Base-by-base conservation (phyloP, 192 early-diverging fungal species). In the Linnemannia zychae region DNA sequence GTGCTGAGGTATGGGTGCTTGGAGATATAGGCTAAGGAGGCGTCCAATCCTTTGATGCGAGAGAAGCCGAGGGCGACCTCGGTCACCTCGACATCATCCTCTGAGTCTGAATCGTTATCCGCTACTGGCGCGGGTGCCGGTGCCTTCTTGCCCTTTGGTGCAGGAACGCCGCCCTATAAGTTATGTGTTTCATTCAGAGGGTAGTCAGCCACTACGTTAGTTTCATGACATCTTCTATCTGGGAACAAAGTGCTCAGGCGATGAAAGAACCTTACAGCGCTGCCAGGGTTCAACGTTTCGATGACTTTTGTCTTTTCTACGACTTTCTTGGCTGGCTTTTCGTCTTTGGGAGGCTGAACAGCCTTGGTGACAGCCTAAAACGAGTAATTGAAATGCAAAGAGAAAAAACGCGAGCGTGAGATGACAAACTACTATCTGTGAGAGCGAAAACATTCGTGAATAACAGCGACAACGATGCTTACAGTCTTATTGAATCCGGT, bases 1-100 rank as follows among this genome's bases (percentile, higher is more conserved):
- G 88, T 90, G 36, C 95, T 92, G 12, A 99, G 87, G 16, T 92
- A 86, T 24, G 94, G 91, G 79, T 97, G 89, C 44, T 93, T 90
- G 72, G 83, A 87, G 47, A 99, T 93, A 69, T 91, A 96, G 47
- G 90, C 86, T 73, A 91, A 87, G 12, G 92, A 91, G 20, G 90
- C 86, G n/a, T 91, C 89, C 76, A 95, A 92, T 37, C 87, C 90
- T 49, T 82, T 89, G n/a, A 94, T 74, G 31, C 80, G 88, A 17
- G 94, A 89, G 76, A 94, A 96, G n/a, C 86, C 88, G 20, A 89
- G 80, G 16, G 84, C 92, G 24, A 90, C 80, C 47, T 88, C 83
- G 46, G 93, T 91, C 5, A 92, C 83, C 20, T 89, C 87, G 40
- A 92, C 84, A 46, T 92, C 90, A 38, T 94, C 92, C 33, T 93